phyloP scores from a whole-genome alignment of 805 yeast species.

The Wickerhamiella nectarea region DNA sequence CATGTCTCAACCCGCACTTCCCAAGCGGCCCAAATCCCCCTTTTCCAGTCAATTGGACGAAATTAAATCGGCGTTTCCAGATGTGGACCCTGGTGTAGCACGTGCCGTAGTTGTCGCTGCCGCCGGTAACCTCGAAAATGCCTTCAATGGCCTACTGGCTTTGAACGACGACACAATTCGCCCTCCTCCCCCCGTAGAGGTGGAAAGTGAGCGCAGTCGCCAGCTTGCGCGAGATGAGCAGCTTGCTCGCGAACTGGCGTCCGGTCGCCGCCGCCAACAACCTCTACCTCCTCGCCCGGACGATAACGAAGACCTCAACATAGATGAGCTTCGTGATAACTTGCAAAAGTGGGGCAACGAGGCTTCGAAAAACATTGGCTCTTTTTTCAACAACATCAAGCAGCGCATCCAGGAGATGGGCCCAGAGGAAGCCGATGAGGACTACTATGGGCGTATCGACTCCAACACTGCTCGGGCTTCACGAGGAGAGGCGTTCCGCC shows the following conservation, averaged over 20 bases:
- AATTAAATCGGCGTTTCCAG: constrained; percentile 77
- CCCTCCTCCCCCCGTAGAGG: constrained; percentile 24
- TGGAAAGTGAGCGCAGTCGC: constrained; percentile 25
- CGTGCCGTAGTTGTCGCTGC: constrained; percentile 79
- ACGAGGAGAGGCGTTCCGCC: constrained; percentile 11
- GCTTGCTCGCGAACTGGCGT: constrained; percentile 65
- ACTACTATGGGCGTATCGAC: constrained; percentile 15
- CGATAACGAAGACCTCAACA: constrained; percentile 5
- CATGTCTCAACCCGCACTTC: constrained; percentile 29
- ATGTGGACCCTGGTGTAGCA: constrained; percentile 52
- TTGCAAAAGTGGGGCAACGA: constrained; percentile 16
- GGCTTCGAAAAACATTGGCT: constrained; percentile 15
- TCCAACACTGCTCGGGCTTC: constrained; percentile 6
- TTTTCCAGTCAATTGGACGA: constrained; percentile 40
- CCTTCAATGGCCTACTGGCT: constrained; percentile 75
- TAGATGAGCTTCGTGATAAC: constrained; percentile 15
- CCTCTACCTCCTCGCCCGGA: neutral
- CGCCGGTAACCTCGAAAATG: constrained; percentile 64
- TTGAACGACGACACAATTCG: constrained; percentile 42
- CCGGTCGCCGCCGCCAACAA: neutral
- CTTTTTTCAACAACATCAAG: constrained; percentile 17
- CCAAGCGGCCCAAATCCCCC: constrained; percentile 52
- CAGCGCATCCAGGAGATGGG: constrained; percentile 17
- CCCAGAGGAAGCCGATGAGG: constrained; percentile 16
- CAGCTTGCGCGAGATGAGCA: constrained; percentile 62